Evolutionary conservation across 768 basidiomycete species (phyloP).

Genomic region (Leccinum arenicola): DNA sequence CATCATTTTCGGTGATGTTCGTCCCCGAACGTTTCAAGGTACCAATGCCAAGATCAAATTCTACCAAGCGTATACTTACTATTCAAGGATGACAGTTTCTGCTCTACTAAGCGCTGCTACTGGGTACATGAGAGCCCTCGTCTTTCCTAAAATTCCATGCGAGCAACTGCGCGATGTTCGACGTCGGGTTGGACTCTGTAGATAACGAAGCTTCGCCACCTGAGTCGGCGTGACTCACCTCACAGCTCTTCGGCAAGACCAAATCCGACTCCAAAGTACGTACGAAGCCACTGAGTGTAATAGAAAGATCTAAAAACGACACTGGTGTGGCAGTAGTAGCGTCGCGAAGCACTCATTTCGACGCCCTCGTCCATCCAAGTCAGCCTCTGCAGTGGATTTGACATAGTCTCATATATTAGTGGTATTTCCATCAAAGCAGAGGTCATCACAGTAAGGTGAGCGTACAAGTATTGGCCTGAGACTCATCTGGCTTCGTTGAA

Average conservation of each 20-base stretch:
- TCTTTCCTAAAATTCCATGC: background rate
- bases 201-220: background rate
- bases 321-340: slow-evolving; percentile 86
- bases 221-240: background rate
- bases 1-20: background rate
- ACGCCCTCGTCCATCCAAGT: slow-evolving; percentile 66
- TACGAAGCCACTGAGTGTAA: background rate
- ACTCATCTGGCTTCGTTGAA: background rate
- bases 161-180: background rate
- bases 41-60: background rate
- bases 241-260: background rate
- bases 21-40: background rate
- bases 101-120: background rate
- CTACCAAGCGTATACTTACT: background rate
- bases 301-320: slow-evolving; percentile 92
- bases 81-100: background rate
- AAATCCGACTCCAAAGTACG: background rate
- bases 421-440: slow-evolving; percentile 76
- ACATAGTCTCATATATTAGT: slow-evolving; percentile 29
- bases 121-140: background rate
- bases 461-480: background rate
- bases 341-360: slow-evolving; percentile 75
- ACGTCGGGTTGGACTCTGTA: background rate
- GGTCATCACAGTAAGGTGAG: slow-evolving; percentile 78
- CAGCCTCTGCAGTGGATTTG: slow-evolving; percentile 46